phyloP scores from a whole-genome alignment of 2,329 filamentous ascomycete genomes.

The Trichoderma sp. region DNA sequence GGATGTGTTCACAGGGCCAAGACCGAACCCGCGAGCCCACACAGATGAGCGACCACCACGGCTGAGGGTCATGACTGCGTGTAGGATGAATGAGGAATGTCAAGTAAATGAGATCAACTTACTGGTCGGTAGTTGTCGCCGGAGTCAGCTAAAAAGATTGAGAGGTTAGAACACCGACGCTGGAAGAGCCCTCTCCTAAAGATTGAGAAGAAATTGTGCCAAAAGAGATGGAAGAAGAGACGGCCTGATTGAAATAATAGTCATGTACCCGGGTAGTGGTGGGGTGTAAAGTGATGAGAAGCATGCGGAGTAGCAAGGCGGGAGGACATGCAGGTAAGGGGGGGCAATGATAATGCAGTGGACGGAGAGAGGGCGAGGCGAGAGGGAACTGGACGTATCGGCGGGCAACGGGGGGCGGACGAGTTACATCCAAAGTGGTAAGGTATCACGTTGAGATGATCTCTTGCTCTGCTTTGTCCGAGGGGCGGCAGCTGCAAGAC shows the following conservation, averaged over 20 bases:
- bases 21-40: not conserved
- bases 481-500: not conserved
- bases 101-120: slow-evolving; percentile 38
- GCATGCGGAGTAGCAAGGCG: slow-evolving; percentile 49
- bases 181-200: slow-evolving; percentile 33
- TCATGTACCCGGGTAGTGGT: slow-evolving; percentile 40
- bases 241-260: slow-evolving; percentile 38
- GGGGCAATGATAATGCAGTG: slow-evolving; percentile 42
- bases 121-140: slow-evolving; percentile 64
- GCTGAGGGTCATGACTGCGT: not conserved
- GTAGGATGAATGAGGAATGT: not conserved
- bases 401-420: slow-evolving; percentile 37
- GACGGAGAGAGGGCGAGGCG: slow-evolving; percentile 39
- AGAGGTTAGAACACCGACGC: slow-evolving; percentile 46
- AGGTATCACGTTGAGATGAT: slow-evolving; percentile 42
- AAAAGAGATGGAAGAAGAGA: slow-evolving; percentile 35
- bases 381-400: slow-evolving; percentile 37
- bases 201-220: slow-evolving; percentile 29
- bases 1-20: slow-evolving; percentile 4
- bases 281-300: slow-evolving; percentile 42
- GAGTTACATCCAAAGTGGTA: slow-evolving; percentile 43
- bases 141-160: slow-evolving; percentile 54
- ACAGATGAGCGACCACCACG: not conserved
- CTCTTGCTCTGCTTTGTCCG: not conserved
- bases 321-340: slow-evolving; percentile 51